A percentile compares a stretch with the other conserved stretches of the same genome.
Conservation (phyloP, 73 alveolate genomes). For the Stentor roeselii region DNA sequence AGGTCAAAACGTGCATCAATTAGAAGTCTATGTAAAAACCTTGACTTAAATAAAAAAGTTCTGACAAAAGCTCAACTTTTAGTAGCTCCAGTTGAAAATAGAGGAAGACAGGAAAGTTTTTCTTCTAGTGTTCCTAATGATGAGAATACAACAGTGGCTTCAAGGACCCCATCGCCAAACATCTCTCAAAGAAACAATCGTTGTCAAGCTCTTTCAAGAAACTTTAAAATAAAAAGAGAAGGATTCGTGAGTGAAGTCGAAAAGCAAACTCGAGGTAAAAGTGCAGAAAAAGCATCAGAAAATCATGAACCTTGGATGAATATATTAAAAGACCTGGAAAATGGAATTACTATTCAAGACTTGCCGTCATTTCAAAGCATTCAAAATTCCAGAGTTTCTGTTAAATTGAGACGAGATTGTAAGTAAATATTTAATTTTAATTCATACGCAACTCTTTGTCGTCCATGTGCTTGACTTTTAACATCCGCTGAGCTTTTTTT, state of each 20-base stretch:
- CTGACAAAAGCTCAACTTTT: not conserved
- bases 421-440: too few species aligned
- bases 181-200: not conserved
- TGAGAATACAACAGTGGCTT: not conserved
- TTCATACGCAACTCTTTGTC: not conserved
- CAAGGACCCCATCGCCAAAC: constrained; percentile 7
- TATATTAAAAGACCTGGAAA: not conserved
- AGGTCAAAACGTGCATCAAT: not conserved
- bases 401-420: too few species aligned
- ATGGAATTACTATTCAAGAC: too few species aligned
- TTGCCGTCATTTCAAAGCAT: too few species aligned
- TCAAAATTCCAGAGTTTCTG: too few species aligned
- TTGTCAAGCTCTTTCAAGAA: not conserved
- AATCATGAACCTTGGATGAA: not conserved
- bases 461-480: not conserved
- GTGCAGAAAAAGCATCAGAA: not conserved
- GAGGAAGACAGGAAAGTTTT: not conserved
- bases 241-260: not conserved
- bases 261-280: not conserved
- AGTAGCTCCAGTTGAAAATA: not conserved
- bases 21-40: not conserved
- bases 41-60: not conserved
- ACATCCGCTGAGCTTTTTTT: not conserved
- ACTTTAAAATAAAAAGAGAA: not conserved
- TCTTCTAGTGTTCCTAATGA: not conserved